Base-by-base conservation (phyloP, 2,329 filamentous ascomycete species). In the Neonectria neomacrospora region DNA sequence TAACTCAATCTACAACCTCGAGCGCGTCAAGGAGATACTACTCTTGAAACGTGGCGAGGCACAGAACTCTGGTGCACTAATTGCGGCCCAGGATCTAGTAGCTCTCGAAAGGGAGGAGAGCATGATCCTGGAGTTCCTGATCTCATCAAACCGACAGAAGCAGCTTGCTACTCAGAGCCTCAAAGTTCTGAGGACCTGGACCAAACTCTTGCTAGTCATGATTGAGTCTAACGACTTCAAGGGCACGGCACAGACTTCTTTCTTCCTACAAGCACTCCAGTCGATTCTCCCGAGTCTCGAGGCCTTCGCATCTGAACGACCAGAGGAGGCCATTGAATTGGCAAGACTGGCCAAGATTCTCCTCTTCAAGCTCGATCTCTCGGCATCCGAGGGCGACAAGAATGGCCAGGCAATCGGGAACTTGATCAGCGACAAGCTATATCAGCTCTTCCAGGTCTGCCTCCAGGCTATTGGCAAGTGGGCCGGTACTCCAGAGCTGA, bases 221-320 rank as follows among this genome's bases (percentile, higher is more conserved):
- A 85, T 97, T 20, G 91, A 94, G 71, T 90, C 88, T 60, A 93
- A 93, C 68, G 91, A 96, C 56, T 91, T 97, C 75, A 91, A 92
- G 63, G 86, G 88, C 56, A 87, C 87, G 2, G 87, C 86, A 30
- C 90, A 90, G 73, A 90, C 90, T 5, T 88, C 91, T 0, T 94
- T 97, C 75, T 89, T 97, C 58, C 80, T 98, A 11, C 93, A 97
- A 75, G 90, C 92, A 0, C 83, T 99, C 5, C 94, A 98, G 74
- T 87, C 95, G 14, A 91, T 96, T 52, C 84, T 97, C 7, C 94
- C 96, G 0, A 96, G 93, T 67, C 85, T 99, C 12, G 95, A 98
- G 75, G 85, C 85, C 18, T 91, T 91, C 53, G 88, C 93, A 59
- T 84, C 87, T 5, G 88, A 91, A 10, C 88, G 91, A 59, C 83